Evolutionary conservation across 176 grass and related monocot species (phyloP), one percentile per base, ranked within the genome.

Genomic region (Chrysopogon serrulatus): DNA sequence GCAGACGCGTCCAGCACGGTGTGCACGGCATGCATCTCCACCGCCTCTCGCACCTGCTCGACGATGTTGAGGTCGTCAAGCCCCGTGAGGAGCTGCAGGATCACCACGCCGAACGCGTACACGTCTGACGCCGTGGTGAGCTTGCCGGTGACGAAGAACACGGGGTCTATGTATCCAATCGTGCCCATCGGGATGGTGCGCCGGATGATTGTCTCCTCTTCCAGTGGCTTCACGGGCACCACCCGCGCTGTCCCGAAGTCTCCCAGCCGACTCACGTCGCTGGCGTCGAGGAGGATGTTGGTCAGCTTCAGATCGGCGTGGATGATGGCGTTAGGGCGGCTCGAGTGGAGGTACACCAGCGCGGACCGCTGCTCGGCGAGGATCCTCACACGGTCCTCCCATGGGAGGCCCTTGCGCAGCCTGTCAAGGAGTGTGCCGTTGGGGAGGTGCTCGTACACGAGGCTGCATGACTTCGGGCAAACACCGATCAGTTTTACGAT

Each of bases 401-500:
- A 92, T 30, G 41, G n/a, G 34, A 92, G 93, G 7, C 79, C 79
- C 8, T 6, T 23, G 62, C 80, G 53, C 33, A 96, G 76, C 43
- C 44, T 48, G 12, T 96, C 88, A 54, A 36, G 60, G 69, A 96
- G 91, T 21, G 83, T 93, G 65, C 88, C 86, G 6, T 91, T 82
- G 31, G 88, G 60, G 31, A 93, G 91, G 47, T 88, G 80, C 79
- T 96, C 94, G 24, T 96, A 93, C 27, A 93, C 83, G 3, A 96
- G 86, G 24, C 72, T 23, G 11, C 75, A 88, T 37, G 83, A 74
- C 36, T 87, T 80, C 35, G 86, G 82, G 61, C 94, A 96, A 62
- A 92, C 93, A 11, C 93, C 90, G 7, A 95, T 73, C 31, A 93
- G 65, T 84, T 24, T 91, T 68, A 93, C 81, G 8, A 96, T 92